These are phyloP conservation scores for Batkoa obscura DNA, from an alignment of 371 early-diverging fungal genomes.

Conservation along the genomic window DNA sequence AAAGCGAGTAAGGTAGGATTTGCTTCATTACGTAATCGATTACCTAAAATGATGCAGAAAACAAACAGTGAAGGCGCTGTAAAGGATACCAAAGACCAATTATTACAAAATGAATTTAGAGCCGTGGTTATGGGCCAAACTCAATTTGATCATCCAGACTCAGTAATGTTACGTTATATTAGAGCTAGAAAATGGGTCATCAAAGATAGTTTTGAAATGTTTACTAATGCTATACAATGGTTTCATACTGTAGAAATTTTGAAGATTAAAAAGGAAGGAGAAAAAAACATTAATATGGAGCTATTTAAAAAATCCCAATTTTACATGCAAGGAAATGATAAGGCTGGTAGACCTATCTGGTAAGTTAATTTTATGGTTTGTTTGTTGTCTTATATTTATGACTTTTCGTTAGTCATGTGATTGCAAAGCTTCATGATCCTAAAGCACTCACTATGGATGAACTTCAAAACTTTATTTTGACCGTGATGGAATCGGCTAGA, in stretches of 20 bases:
- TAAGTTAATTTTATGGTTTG: slow-evolving; percentile 15
- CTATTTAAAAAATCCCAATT: slow-evolving; percentile 33
- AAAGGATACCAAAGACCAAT: background rate
- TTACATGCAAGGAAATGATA: slow-evolving; percentile 34
- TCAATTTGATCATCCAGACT: slow-evolving; percentile 45
- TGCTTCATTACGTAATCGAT: background rate
- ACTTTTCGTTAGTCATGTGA: slow-evolving; percentile 25
- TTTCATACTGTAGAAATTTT: slow-evolving; percentile 28
- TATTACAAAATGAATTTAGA: background rate
- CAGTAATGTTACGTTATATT: slow-evolving; percentile 40
- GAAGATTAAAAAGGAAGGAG: slow-evolving; percentile 31
- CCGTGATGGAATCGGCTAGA: slow-evolving; percentile 56
- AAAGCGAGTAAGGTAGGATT: background rate
- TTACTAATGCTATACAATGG: slow-evolving; percentile 41
- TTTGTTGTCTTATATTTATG: background rate
- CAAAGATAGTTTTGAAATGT: slow-evolving; percentile 38
- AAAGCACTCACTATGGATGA: slow-evolving; percentile 31
- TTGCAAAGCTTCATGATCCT: slow-evolving; percentile 30
- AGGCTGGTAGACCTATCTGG: slow-evolving; percentile 32
- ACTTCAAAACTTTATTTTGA: slow-evolving; percentile 41
- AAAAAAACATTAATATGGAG: slow-evolving; percentile 19
- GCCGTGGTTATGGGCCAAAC: background rate
- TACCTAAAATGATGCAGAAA: background rate
- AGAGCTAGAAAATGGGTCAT: slow-evolving; percentile 64
- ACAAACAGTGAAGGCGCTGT: background rate